Evolutionary conservation across 495 filamentous ascomycete genomes (phyloP).

Genomic region (Penicillium robsamsonii): DNA sequence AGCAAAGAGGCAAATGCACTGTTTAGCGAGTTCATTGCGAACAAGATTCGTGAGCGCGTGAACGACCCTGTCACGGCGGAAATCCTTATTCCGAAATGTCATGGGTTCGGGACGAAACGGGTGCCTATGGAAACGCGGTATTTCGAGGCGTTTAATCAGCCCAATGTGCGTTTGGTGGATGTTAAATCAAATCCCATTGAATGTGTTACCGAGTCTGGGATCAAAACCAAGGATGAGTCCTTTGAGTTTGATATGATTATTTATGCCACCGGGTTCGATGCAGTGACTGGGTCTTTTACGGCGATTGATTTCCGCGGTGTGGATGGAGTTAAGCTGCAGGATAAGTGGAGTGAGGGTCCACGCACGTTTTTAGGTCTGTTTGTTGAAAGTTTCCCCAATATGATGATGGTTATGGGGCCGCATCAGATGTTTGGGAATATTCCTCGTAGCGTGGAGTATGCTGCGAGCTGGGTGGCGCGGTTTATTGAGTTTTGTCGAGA

Average conservation of each 20-base stretch:
- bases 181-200: slow-evolving; percentile 39
- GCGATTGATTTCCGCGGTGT: slow-evolving; percentile 30
- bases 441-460: slow-evolving; percentile 15
- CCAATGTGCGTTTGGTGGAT: slow-evolving; percentile 50
- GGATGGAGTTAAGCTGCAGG: slow-evolving; percentile 16
- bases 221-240: slow-evolving; percentile 29
- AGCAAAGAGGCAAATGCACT: slow-evolving; percentile 25
- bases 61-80: slow-evolving; percentile 46
- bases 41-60: slow-evolving; percentile 42
- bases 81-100: slow-evolving; percentile 49
- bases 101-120: slow-evolving; percentile 52
- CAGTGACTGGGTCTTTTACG: slow-evolving; percentile 31
- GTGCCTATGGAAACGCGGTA: slow-evolving; percentile 50
- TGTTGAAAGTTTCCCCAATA: slow-evolving; percentile 12
- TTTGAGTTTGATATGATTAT: slow-evolving; percentile 41
- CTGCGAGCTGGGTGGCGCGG: slow-evolving; percentile 6
- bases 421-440: slow-evolving; percentile 15
- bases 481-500: slow-evolving; percentile 20
- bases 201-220: slow-evolving; percentile 25
- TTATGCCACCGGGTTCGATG: slow-evolving; percentile 39
- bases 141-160: slow-evolving; percentile 51
- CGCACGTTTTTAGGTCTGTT: slow-evolving; percentile 11
- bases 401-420: slow-evolving; percentile 16
- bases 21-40: slow-evolving; percentile 32
- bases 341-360: slow-evolving; percentile 27